Conservation (phyloP, 1,139 yeast genomes). For the Candida tropicalis region DNA sequence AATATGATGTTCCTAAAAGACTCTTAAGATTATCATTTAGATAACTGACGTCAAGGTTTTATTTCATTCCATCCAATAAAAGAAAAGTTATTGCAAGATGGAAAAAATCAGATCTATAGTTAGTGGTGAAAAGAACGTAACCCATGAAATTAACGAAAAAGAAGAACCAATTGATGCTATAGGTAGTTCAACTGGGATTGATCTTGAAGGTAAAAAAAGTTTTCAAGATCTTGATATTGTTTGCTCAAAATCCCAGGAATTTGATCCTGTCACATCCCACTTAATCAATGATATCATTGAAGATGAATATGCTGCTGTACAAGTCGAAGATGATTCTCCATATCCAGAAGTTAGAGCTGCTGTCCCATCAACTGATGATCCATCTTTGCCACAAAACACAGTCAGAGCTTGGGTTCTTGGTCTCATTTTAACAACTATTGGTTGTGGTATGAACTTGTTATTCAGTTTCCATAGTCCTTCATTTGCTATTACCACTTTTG, state of each 20-base stretch:
- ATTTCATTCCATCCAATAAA: background rate
- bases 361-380: constrained; percentile 64
- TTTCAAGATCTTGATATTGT: constrained; percentile 21
- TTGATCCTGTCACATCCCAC: constrained; percentile 39
- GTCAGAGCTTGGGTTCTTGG: constrained; percentile 63
- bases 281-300: constrained; percentile 27
- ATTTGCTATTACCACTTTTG: constrained; percentile 53
- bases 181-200: constrained; percentile 13
- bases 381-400: constrained; percentile 58
- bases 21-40: background rate
- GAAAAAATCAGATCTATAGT: constrained; percentile 22
- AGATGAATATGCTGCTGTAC: constrained; percentile 47
- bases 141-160: constrained; percentile 4
- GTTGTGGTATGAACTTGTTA: constrained; percentile 61
- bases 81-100: constrained; percentile 17
- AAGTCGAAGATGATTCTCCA: constrained; percentile 58
- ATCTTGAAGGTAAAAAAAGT: constrained; percentile 26
- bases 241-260: constrained; percentile 37
- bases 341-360: constrained; percentile 73
- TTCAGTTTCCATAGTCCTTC: constrained; percentile 64
- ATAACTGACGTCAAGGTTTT: background rate
- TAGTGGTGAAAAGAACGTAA: constrained; percentile 11
- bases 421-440: constrained; percentile 56
- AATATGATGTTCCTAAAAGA: no score
- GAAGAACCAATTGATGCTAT: background rate